Conservation (phyloP, 257 asterid species). For the Haberlea rhodopensis region DNA sequence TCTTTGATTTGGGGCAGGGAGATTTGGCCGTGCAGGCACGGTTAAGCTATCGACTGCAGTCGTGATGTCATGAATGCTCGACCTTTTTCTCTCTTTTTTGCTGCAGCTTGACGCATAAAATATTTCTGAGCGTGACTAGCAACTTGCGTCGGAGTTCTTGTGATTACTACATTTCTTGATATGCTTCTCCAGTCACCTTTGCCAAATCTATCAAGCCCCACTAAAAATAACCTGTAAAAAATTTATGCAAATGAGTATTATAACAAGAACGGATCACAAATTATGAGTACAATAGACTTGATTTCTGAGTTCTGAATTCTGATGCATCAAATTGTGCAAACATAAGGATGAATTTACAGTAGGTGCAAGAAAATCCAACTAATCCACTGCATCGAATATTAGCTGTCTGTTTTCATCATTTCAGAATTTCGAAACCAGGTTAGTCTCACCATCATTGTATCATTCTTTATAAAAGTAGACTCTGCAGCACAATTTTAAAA, state of each 20-base stretch:
- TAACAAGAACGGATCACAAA: neutral
- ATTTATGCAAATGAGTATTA: neutral
- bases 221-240: slow-evolving; percentile 27
- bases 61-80: slow-evolving; percentile 23
- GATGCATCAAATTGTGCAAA: neutral
- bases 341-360: neutral
- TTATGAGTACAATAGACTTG: too few relatives aligned
- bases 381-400: neutral
- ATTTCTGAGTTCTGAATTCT: neutral
- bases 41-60: neutral
- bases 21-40: neutral
- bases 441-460: neutral
- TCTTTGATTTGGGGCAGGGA: neutral
- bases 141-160: slow-evolving; percentile 31
- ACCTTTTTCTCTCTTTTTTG: slow-evolving; percentile 16
- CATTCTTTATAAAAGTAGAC: neutral
- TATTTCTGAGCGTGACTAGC: slow-evolving; percentile 35
- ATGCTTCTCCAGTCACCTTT: slow-evolving; percentile 34
- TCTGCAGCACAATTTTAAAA: neutral
- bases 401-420: neutral
- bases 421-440: neutral
- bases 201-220: slow-evolving; percentile 23
- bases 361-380: too few relatives aligned
- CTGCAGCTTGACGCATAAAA: slow-evolving; percentile 13
- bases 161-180: slow-evolving; percentile 20